Conservation (phyloP, 495 filamentous ascomycete species). For the Penicillium longicatenatum region DNA sequence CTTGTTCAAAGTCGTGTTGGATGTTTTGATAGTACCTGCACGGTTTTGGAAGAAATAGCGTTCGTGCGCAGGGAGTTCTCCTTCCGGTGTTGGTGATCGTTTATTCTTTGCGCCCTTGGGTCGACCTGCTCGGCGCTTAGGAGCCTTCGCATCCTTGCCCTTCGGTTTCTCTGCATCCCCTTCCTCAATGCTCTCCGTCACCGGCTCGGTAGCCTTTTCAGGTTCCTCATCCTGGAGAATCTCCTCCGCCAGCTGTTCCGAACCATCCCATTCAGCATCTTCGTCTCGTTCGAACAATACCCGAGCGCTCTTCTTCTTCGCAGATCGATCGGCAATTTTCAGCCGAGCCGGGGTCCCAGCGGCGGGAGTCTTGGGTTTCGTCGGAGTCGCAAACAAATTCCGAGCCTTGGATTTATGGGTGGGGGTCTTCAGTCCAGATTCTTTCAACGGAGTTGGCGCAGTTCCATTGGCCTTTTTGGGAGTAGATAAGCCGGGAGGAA, state of each 20-base stretch:
- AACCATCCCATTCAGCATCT: slow-evolving; percentile 77
- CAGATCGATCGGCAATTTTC: slow-evolving; percentile 77
- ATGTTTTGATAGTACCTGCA: slow-evolving; percentile 77
- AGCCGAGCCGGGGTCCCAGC: slow-evolving; percentile 55
- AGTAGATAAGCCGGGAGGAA: slow-evolving; percentile 36
- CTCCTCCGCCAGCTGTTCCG: slow-evolving; percentile 69
- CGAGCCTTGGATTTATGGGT: slow-evolving; percentile 45
- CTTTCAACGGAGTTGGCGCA: slow-evolving; percentile 39
- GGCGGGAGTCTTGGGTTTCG: slow-evolving; percentile 31
- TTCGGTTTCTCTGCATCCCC: slow-evolving; percentile 32
- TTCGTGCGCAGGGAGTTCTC: slow-evolving; percentile 80
- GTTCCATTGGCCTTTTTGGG: slow-evolving; percentile 40
- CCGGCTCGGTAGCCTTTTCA: slow-evolving; percentile 33
- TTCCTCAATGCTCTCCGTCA: slow-evolving; percentile 41
- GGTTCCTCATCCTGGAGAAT: slow-evolving; percentile 58
- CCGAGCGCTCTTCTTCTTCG: slow-evolving; percentile 80
- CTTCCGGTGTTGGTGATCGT: slow-evolving; percentile 76
- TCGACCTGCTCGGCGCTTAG: slow-evolving; percentile 60
- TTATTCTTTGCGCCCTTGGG: slow-evolving; percentile 63
- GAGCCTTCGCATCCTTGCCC: slow-evolving; percentile 40
- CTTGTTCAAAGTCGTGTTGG: slow-evolving; percentile 79
- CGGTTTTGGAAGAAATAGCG: slow-evolving; percentile 93
- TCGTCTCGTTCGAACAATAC: slow-evolving; percentile 70
- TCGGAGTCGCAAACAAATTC: slow-evolving; percentile 44
- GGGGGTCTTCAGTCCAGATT: slow-evolving; percentile 47